phyloP scores from a whole-genome alignment of 2,329 filamentous ascomycete genomes.

The Fusarium mundagurra region DNA sequence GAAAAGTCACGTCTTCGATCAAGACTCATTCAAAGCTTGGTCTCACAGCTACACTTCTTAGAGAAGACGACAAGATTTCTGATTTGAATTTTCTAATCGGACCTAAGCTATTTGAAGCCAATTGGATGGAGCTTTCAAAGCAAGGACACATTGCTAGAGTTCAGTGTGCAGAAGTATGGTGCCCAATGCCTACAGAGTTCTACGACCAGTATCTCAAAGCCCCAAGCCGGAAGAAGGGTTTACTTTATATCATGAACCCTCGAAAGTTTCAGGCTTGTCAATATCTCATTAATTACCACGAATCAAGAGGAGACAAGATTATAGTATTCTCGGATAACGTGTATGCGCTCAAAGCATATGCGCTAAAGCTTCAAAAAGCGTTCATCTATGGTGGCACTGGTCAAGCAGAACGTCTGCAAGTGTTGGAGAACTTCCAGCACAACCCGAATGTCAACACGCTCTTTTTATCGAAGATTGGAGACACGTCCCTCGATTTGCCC shows the following conservation, averaged over 20 bases:
- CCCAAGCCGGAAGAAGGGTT: slow-evolving; percentile 58
- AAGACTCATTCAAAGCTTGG: slow-evolving; percentile 96
- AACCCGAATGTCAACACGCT: slow-evolving; percentile 91
- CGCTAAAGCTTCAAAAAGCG: slow-evolving; percentile 82
- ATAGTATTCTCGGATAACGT: slow-evolving; percentile 99
- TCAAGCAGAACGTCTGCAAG: slow-evolving; percentile 84
- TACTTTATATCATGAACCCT: slow-evolving; percentile 96
- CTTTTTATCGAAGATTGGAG: slow-evolving; percentile 96
- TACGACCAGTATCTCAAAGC: slow-evolving; percentile 91
- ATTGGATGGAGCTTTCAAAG: slow-evolving; percentile 98
- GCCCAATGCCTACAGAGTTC: slow-evolving; percentile 98
- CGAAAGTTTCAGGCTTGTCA: slow-evolving; percentile 97
- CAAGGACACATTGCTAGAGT: slow-evolving; percentile 97
- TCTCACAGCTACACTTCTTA: slow-evolving; percentile 89
- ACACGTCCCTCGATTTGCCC: slow-evolving; percentile 96
- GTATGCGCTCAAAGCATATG: slow-evolving; percentile 88
- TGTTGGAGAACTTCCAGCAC: slow-evolving; percentile 94
- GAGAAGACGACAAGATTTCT: slow-evolving; percentile 98
- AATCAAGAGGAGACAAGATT: slow-evolving; percentile 93
- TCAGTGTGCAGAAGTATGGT: slow-evolving; percentile 99
- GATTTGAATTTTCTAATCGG: slow-evolving; percentile 98
- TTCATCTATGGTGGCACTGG: slow-evolving; percentile 92
- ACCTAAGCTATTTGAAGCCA: slow-evolving; percentile 96
- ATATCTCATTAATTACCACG: slow-evolving; percentile 98
- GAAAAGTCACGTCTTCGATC: slow-evolving; percentile 91